phyloP scores from a whole-genome alignment of 83 land plant genomes.

The Thuja plicata region DNA sequence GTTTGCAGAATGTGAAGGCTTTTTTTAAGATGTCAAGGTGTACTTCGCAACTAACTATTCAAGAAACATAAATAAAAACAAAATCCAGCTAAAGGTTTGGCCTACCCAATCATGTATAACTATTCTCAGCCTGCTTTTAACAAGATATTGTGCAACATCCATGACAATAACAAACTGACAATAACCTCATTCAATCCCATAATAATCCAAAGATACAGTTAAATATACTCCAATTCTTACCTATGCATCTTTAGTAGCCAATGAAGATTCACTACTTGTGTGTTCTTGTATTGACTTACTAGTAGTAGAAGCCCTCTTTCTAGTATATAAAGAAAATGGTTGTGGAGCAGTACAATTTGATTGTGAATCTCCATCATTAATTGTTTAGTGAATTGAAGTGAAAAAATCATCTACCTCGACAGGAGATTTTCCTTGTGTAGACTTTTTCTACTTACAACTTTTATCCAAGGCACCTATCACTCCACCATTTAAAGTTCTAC shows the following conservation, averaged over 20 bases:
- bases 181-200: background rate
- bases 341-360: constrained; percentile 33
- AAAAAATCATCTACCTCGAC: background rate
- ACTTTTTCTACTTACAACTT: background rate
- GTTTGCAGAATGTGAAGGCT: background rate
- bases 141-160: background rate
- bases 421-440: background rate
- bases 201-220: background rate
- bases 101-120: background rate
- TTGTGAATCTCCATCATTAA: constrained; percentile 20
- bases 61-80: background rate
- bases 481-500: background rate
- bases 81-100: background rate
- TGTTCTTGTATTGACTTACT: background rate
- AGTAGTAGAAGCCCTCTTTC: constrained; percentile 39
- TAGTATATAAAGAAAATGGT: constrained; percentile 51
- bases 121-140: background rate
- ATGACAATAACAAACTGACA: background rate
- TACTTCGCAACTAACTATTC: background rate
- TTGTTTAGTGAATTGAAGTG: background rate
- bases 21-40: background rate
- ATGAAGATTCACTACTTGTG: background rate
- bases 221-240: background rate
- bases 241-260: background rate
- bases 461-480: background rate